phyloP scores from a whole-genome alignment of 2,329 filamentous ascomycete species.

The Teratosphaeria viscida region DNA sequence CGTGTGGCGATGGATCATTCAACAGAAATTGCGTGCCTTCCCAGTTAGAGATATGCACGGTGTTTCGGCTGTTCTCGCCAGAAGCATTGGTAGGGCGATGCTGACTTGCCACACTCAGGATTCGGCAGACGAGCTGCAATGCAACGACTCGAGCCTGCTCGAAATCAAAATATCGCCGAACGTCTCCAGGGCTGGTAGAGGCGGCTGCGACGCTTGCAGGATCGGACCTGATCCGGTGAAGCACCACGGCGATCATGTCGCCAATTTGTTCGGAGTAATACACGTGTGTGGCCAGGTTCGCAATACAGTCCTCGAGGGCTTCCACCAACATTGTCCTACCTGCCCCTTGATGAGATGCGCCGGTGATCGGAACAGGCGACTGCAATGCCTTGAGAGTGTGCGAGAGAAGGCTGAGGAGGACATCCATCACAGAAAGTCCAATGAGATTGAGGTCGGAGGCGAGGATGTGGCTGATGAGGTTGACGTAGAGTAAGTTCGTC shows the following conservation, averaged over 20 bases:
- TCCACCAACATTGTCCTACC: conserved; percentile 42
- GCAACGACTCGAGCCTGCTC: conserved; percentile 53
- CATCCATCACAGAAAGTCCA: conserved; percentile 90
- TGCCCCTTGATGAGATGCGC: conserved; percentile 16
- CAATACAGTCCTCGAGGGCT: conserved; percentile 71
- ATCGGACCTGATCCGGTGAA: conserved; percentile 63
- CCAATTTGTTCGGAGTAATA: conserved; percentile 95
- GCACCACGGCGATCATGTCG: conserved; percentile 79
- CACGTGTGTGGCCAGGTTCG: conserved; percentile 83
- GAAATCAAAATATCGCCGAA: conserved; percentile 49
- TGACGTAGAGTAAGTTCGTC: conserved; percentile 64
- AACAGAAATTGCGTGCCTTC: conserved; percentile 94
- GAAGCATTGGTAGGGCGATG: conserved; percentile 7
- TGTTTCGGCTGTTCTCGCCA: conserved; percentile 41
- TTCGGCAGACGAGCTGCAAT: conserved; percentile 69
- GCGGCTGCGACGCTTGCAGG: conserved; percentile 39
- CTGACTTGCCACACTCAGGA: conserved; percentile 67
- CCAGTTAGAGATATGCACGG: conserved; percentile 73
- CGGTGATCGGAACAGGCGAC: conserved; percentile 36
- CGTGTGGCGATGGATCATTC: conserved; percentile 64
- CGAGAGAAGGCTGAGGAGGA: conserved; percentile 72
- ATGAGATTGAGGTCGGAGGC: conserved; percentile 88
- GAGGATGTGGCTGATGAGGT: conserved; percentile 71
- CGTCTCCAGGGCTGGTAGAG: conserved; percentile 14
- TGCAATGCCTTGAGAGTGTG: conserved; percentile 72